Percentiles rank a stretch among this genome's conserved stretches.
Conservation (phyloP, 2,329 filamentous ascomycete species). For the Aspergillus chevalieri region DNA sequence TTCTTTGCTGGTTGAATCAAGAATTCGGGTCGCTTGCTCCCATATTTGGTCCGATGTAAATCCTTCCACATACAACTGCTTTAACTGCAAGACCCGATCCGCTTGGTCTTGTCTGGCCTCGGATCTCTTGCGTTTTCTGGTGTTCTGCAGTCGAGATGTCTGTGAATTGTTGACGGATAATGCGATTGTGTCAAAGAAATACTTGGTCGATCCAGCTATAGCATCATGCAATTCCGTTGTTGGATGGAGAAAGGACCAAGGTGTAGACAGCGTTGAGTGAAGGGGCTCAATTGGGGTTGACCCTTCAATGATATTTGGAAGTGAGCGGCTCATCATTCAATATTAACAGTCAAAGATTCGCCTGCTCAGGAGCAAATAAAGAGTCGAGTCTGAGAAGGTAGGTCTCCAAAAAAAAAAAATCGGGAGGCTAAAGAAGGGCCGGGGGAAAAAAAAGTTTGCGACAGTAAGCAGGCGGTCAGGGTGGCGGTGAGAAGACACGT, state of each 20-base stretch:
- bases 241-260: constrained; percentile 73
- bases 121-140: constrained; percentile 69
- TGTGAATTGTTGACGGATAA: constrained; percentile 68
- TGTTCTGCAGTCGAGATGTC: constrained; percentile 58
- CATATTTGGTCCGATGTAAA: constrained; percentile 87
- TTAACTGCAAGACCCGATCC: constrained; percentile 61
- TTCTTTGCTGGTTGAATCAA: constrained; percentile 57
- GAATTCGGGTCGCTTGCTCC: constrained; percentile 83
- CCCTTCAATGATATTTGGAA: neutral
- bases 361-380: neutral
- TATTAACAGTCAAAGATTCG: too few species aligned
- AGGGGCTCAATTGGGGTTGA: constrained; percentile 6
- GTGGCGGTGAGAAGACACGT: too few species aligned
- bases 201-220: constrained; percentile 70
- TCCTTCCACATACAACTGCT: constrained; percentile 77
- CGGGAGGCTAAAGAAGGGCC: neutral
- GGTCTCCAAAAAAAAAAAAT: neutral
- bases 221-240: constrained; percentile 59
- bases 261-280: constrained; percentile 49
- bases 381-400: too few species aligned
- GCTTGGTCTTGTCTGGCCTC: constrained; percentile 43
- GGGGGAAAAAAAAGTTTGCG: too few species aligned
- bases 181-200: constrained; percentile 72
- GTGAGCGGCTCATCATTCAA: neutral
- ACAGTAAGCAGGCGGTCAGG: too few species aligned